phyloP scores from a whole-genome alignment of 495 filamentous ascomycete genomes.

The Daldinia bambusicola region DNA sequence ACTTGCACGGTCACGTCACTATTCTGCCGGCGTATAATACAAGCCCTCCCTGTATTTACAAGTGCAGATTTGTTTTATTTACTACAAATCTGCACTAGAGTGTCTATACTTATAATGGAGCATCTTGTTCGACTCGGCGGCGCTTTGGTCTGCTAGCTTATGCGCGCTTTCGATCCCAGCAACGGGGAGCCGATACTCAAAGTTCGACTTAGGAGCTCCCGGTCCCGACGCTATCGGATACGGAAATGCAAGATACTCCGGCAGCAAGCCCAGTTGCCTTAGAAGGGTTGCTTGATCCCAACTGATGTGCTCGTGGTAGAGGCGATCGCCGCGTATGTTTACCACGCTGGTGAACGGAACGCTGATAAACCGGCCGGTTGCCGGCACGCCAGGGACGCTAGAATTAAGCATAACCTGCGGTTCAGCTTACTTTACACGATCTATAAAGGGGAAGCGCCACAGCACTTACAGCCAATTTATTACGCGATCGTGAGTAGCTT shows the following conservation, averaged over 20 bases:
- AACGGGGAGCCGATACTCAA: conserved; percentile 75
- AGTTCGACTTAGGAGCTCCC: conserved; percentile 51
- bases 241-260: conserved; percentile 67
- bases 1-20: no score
- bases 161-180: conserved; percentile 72
- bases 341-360: conserved; percentile 81
- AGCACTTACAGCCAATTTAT: conserved; percentile 76
- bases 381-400: conserved; percentile 70
- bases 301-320: conserved; percentile 85
- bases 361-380: conserved; percentile 73
- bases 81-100: neutral
- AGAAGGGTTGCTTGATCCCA: conserved; percentile 90
- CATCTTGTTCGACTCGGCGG: conserved; percentile 71
- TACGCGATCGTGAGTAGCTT: conserved; percentile 75
- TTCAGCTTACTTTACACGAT: neutral
- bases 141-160: conserved; percentile 72
- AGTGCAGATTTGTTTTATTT: neutral
- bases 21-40: no score
- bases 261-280: conserved; percentile 77
- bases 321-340: conserved; percentile 73
- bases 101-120: conserved; percentile 50
- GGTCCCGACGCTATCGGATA: conserved; percentile 58
- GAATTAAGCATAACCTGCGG: neutral
- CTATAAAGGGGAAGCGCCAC: neutral
- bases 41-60: neutral